Base-by-base conservation (phyloP, 2,329 filamentous ascomycete species). In the Ophiostoma ulmi region DNA sequence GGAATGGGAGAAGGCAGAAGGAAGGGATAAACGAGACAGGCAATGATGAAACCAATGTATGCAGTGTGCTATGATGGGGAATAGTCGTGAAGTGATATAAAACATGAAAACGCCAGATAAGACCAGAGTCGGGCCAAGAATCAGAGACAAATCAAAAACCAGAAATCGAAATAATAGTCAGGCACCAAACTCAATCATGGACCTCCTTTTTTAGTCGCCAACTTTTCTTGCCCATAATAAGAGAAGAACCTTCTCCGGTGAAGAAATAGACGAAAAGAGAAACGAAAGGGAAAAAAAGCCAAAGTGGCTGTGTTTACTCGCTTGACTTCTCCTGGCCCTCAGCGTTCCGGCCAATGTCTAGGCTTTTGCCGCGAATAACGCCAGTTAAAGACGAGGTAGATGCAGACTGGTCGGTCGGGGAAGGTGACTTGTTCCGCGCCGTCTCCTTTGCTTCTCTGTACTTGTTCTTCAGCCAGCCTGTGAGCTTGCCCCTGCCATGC, bases 381-480 rank as follows among this genome's bases (percentile, higher is more conserved):
- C 64, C 55, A 2, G 71, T 67, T 22, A 73, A 3, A 1, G 69
- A 70, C 0, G 69, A 69, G 0, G 68, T 26, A 0, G 65, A 69
- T 1, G 66, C 67, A 22, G 65, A 69, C 38, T 26, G 68, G 17
- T 72, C 71, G 3, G 70, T 68, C 1, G 73, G 72, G 26, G 86
- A 83, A 3, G 86, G 86, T 10, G 86, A 87, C 77, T 87, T 87
- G 74, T 83, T 84, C 68, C 86, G 82, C 0, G 80, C 83, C 61
- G 79, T 86, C 73, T 87, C 86, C 77, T 87, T 88, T 69, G 84
- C 84, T 75, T 86, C 86, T 36, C 86, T 84, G 76, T 87, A 87
- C 76, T 88, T 88, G 77, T 80, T 85, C 76, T 83, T 87, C 74
- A 88, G 84, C 86, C 86, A 88, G 65, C 83, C 83, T 8, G 87